Conservation (phyloP, 2,329 filamentous ascomycete species). For the Diaporthe vexans region DNA sequence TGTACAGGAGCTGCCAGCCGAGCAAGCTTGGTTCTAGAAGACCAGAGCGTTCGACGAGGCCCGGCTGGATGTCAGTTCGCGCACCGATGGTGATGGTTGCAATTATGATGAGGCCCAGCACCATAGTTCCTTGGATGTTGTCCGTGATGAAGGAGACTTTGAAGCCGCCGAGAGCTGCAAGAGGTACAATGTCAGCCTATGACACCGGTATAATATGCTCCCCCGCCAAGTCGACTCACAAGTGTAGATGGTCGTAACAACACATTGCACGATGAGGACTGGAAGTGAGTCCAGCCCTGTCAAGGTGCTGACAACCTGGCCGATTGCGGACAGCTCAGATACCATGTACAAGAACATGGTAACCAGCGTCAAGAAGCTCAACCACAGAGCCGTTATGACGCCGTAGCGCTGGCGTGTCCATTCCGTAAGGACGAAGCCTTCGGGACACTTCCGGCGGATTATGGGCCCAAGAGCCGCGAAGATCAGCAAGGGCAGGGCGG, state of each 20-base stretch:
- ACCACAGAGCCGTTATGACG: constrained; percentile 75
- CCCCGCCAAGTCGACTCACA: constrained; percentile 62
- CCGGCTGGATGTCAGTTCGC: constrained; percentile 78
- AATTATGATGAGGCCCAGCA: constrained; percentile 80
- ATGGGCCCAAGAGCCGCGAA: constrained; percentile 83
- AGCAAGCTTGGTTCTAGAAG: constrained; percentile 78
- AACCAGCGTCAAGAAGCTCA: constrained; percentile 83
- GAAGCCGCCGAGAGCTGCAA: constrained; percentile 82
- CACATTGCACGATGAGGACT: constrained; percentile 82
- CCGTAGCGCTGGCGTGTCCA: constrained; percentile 88
- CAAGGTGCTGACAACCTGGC: constrained; percentile 81
- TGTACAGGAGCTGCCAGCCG: constrained; percentile 89
- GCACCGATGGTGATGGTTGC: constrained; percentile 84
- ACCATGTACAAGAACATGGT: constrained; percentile 92
- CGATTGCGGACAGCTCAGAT: constrained; percentile 83
- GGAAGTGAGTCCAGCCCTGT: constrained; percentile 82
- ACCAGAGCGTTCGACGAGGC: constrained; percentile 76
- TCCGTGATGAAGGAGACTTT: constrained; percentile 88
- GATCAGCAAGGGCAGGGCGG: constrained; percentile 78
- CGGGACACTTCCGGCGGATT: constrained; percentile 83
- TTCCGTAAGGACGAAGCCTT: constrained; percentile 87
- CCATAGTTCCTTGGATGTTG: constrained; percentile 85
- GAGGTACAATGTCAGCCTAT: background rate
- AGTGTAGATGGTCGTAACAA: constrained; percentile 86
- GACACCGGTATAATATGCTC: too few species aligned